Conservation (phyloP, 2,329 filamentous ascomycete species). For the Fusarium compactum region DNA sequence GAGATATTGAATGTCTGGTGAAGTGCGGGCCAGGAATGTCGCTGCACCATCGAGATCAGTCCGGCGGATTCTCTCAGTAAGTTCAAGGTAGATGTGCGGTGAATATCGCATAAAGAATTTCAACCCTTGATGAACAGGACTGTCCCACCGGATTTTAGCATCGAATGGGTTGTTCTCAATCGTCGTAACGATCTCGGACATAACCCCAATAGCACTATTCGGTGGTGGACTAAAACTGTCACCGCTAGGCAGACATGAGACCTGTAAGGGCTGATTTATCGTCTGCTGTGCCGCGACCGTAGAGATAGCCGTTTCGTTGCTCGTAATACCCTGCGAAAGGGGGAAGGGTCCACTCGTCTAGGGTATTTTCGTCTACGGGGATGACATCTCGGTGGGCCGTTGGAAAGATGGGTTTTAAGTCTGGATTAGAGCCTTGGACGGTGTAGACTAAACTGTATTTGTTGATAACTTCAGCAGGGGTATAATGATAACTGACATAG, state of each 20-base stretch:
- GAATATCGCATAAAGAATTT: slow-evolving; percentile 68
- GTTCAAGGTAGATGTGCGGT: slow-evolving; percentile 58
- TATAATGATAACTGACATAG: slow-evolving; percentile 53
- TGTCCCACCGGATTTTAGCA: slow-evolving; percentile 57
- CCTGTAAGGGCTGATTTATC: slow-evolving; percentile 56
- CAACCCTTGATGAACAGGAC: slow-evolving; percentile 66
- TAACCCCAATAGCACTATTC: slow-evolving; percentile 76
- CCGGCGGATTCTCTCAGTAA: slow-evolving; percentile 49
- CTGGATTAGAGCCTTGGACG: slow-evolving; percentile 63
- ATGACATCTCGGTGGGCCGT: slow-evolving; percentile 58
- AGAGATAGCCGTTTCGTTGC: slow-evolving; percentile 50
- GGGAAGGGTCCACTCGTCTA: slow-evolving; percentile 52
- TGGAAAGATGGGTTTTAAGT: slow-evolving; percentile 56
- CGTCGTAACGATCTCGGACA: slow-evolving; percentile 71
- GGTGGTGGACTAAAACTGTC: slow-evolving; percentile 69
- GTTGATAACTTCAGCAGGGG: slow-evolving; percentile 66
- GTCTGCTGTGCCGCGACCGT: slow-evolving; percentile 55
- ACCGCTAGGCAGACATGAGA: slow-evolving; percentile 61
- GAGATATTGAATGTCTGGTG: slow-evolving; percentile 56
- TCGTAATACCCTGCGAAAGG: slow-evolving; percentile 56
- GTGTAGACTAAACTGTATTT: slow-evolving; percentile 71
- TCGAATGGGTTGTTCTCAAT: slow-evolving; percentile 70
- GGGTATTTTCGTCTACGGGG: slow-evolving; percentile 55
- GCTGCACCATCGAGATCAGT: slow-evolving; percentile 48
- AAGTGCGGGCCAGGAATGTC: slow-evolving; percentile 30